A percentile compares a stretch with the other conserved stretches of the same genome.
These are phyloP conservation scores for Rubia balearica DNA, from an alignment of 305 asterid genomes.

Conservation along the genomic window DNA sequence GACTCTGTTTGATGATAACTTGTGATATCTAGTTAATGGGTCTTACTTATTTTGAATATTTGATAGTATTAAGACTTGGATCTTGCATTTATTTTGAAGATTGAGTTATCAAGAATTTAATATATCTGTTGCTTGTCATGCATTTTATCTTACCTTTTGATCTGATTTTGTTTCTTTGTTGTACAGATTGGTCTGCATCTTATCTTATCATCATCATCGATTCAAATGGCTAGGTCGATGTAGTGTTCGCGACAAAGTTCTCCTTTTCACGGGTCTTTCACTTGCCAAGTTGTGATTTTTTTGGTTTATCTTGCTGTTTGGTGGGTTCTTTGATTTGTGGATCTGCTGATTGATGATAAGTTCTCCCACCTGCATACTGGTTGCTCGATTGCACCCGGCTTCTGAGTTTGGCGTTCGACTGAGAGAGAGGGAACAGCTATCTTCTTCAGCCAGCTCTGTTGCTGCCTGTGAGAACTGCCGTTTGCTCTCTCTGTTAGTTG, in stretches of 20 bases:
- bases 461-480: constrained; percentile 35
- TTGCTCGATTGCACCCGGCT: constrained; percentile 33
- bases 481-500: constrained; percentile 28
- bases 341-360: constrained; percentile 41
- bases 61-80: neutral
- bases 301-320: constrained; percentile 14
- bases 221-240: constrained; percentile 47
- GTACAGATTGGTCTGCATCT: constrained; percentile 21
- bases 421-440: constrained; percentile 47
- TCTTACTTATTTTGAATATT: neutral
- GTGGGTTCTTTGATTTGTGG: constrained; percentile 21
- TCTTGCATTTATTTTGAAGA: neutral
- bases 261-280: constrained; percentile 20
- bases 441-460: constrained; percentile 47
- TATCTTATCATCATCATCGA: constrained; percentile 14
- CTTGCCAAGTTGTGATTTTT: constrained; percentile 18
- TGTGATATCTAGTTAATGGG: constrained; percentile 3
- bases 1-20: neutral
- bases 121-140: neutral
- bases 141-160: neutral
- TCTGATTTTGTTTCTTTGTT: constrained; percentile 3
- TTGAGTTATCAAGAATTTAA: neutral
- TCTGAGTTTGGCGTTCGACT: constrained; percentile 40
- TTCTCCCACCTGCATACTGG: constrained; percentile 19
- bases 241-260: constrained; percentile 22